These are phyloP conservation scores for Salvia splendens DNA, from an alignment of 257 asterid genomes.

Conservation along the genomic window DNA sequence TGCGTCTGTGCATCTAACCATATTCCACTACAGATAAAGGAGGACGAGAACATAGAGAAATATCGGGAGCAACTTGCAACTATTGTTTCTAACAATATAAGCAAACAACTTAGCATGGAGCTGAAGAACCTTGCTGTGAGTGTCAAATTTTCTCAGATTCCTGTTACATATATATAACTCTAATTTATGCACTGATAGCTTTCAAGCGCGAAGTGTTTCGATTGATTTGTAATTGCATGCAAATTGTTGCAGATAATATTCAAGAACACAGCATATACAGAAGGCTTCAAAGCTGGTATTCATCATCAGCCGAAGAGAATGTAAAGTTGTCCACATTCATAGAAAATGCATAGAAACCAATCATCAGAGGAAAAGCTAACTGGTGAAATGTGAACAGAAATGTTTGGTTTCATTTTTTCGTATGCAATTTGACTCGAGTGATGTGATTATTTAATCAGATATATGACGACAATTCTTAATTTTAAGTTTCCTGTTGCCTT, in stretches of 20 bases:
- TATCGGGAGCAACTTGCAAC: constrained; percentile 51
- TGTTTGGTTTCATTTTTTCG: constrained; percentile 28
- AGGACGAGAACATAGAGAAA: constrained; percentile 42
- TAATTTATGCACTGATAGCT: neutral
- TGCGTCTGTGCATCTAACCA: constrained; percentile 4
- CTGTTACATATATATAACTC: neutral
- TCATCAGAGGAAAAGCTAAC: constrained; percentile 20
- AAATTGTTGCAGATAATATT: constrained; percentile 56
- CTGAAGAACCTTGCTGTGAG: constrained; percentile 68
- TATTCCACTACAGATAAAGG: constrained; percentile 43
- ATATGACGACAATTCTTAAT: constrained; percentile 5
- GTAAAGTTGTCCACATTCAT: constrained; percentile 33
- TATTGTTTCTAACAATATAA: constrained; percentile 40
- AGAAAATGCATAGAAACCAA: constrained; percentile 8
- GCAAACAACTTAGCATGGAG: constrained; percentile 56
- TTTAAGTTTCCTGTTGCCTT: neutral
- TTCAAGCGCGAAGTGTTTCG: neutral
- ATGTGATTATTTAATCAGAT: constrained; percentile 8
- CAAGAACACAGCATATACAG: constrained; percentile 85
- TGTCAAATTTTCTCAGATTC: constrained; percentile 13
- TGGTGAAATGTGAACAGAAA: constrained; percentile 23
- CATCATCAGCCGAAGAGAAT: constrained; percentile 44
- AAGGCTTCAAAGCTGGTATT: constrained; percentile 72
- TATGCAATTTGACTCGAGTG: constrained; percentile 15
- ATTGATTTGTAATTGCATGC: constrained; percentile 4